These are phyloP conservation scores for Saturnispora kantuleensis DNA, from an alignment of 805 yeast species.

Conservation along the genomic window DNA sequence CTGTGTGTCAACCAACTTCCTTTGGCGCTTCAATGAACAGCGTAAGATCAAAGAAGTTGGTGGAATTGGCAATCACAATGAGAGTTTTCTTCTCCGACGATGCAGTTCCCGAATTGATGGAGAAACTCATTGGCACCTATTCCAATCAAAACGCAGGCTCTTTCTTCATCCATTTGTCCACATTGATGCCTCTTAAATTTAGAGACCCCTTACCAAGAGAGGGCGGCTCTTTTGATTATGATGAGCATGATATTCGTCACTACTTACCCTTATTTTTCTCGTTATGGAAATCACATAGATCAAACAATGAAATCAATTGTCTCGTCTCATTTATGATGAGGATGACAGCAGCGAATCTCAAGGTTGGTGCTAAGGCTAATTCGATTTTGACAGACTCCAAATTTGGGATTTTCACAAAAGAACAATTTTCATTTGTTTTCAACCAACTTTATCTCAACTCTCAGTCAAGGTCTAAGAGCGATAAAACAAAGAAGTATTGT, in stretches of 20 bases:
- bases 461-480: slow-evolving; percentile 17
- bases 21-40: slow-evolving; percentile 40
- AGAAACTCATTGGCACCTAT: slow-evolving; percentile 39
- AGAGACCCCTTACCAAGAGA: slow-evolving; percentile 14
- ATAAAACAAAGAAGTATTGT: slow-evolving; percentile 19
- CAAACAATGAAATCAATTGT: slow-evolving; percentile 46
- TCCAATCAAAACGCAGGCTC: slow-evolving; percentile 44
- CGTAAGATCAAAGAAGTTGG: slow-evolving; percentile 37
- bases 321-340: slow-evolving; percentile 57
- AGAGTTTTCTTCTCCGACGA: slow-evolving; percentile 42
- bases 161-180: slow-evolving; percentile 42
- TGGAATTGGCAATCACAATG: slow-evolving; percentile 44
- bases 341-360: slow-evolving; percentile 40
- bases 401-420: slow-evolving; percentile 54
- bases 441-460: slow-evolving; percentile 36
- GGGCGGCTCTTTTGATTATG: slow-evolving; percentile 16
- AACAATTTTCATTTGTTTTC: slow-evolving; percentile 51
- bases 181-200: slow-evolving; percentile 41
- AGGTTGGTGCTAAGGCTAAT: slow-evolving; percentile 23
- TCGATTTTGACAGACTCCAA: slow-evolving; percentile 31
- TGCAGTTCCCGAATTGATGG: slow-evolving; percentile 41
- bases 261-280: slow-evolving; percentile 61
- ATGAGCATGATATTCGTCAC: slow-evolving; percentile 28
- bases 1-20: slow-evolving; percentile 38
- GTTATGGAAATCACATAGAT: slow-evolving; percentile 52